Percentiles rank a stretch among this genome's conserved stretches.
These are phyloP conservation scores for Alternaria panax DNA, from an alignment of 2,329 filamentous ascomycete genomes.

Conservation along the genomic window DNA sequence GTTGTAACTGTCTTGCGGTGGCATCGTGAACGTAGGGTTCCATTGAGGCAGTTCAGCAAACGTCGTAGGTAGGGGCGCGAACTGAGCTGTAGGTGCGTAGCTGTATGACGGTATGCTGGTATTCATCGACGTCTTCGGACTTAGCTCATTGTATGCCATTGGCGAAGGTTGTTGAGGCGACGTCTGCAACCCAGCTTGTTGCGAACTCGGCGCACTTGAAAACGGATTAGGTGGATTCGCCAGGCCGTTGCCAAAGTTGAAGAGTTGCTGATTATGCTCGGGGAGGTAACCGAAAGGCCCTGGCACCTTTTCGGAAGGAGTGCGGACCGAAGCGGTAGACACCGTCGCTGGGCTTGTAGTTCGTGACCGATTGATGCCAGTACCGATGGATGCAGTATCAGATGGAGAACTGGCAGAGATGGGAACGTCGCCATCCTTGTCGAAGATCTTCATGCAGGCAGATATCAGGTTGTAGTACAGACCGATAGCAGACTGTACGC, in stretches of 20 bases:
- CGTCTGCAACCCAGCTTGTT: conserved; percentile 32
- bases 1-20: conserved; percentile 39
- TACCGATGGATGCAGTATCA: conserved; percentile 53
- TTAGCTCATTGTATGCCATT: conserved; percentile 39
- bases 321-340: conserved; percentile 49
- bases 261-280: conserved; percentile 39
- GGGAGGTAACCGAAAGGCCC: conserved; percentile 50
- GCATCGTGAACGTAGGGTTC: conserved; percentile 48
- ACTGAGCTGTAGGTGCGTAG: conserved; percentile 40
- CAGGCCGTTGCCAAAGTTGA: conserved; percentile 36
- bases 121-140: conserved; percentile 41
- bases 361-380: conserved; percentile 52
- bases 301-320: conserved; percentile 44
- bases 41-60: conserved; percentile 49
- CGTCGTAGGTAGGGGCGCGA: conserved; percentile 45
- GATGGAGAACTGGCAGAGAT: conserved; percentile 59
- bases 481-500: conserved; percentile 81
- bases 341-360: conserved; percentile 56
- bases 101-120: conserved; percentile 38
- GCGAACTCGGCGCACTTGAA: conserved; percentile 29
- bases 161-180: conserved; percentile 35
- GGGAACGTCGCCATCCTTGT: conserved; percentile 63
- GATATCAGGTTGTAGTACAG: conserved; percentile 86
- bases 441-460: conserved; percentile 88
- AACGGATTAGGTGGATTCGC: conserved; percentile 26